Percentiles rank a stretch among this genome's conserved stretches.
Conservation (phyloP, 1,284 basidiomycete species). For the Agroathelia rolfsii region DNA sequence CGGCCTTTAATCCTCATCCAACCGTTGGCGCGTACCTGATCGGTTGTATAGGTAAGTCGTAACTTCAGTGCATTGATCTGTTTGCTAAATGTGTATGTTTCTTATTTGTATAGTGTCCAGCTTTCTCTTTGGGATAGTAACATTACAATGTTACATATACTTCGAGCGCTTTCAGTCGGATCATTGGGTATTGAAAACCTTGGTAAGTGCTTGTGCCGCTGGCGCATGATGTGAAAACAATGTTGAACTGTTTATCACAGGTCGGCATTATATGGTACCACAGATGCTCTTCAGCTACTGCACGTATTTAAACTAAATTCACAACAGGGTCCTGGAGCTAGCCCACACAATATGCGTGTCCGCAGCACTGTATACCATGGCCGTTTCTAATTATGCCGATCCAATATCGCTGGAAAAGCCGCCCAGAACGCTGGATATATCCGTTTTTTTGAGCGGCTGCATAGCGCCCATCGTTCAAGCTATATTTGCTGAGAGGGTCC, state of each 20-base stretch:
- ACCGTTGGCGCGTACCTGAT: too few species aligned
- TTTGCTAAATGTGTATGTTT: too few species aligned
- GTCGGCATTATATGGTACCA: too few species aligned
- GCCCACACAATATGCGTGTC: conserved; percentile 2
- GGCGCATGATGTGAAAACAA: too few species aligned
- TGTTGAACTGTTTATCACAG: too few species aligned
- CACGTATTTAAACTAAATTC: conserved; percentile 1
- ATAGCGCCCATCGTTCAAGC: conserved; percentile 3
- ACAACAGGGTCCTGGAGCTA: conserved; percentile 1
- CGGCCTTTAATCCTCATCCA: too few species aligned
- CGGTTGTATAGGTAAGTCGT: too few species aligned
- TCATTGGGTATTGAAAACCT: background rate
- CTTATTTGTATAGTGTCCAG: too few species aligned
- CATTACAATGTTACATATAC: background rate
- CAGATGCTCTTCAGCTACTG: too few species aligned
- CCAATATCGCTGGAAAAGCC: background rate
- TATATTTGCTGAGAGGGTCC: background rate
- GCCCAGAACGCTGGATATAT: background rate
- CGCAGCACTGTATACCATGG: conserved; percentile 1
- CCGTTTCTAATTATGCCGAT: conserved; percentile 1
- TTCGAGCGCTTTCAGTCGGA: background rate
- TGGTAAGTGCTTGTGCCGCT: too few species aligned
- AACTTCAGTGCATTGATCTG: too few species aligned
- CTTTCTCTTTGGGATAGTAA: too few species aligned
- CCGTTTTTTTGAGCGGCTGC: conserved; percentile 4